Conservation (phyloP, 148 eudicot genomes). For the Amaranthus cruentus region DNA sequence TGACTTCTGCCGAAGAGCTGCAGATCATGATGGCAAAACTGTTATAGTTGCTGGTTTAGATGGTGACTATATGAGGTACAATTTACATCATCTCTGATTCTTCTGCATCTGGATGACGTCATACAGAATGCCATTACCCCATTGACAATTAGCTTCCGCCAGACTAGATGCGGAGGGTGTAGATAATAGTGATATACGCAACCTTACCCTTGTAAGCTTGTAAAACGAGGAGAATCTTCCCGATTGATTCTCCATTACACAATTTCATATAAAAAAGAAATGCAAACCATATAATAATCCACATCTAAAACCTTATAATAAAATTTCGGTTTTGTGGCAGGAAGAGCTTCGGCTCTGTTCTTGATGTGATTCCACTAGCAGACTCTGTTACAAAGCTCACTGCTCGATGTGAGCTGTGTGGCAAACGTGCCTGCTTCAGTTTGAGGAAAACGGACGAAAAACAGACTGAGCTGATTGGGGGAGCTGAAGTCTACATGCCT, state of each 20-base stretch:
- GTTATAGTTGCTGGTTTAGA: constrained; percentile 87
- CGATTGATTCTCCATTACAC: too few species aligned
- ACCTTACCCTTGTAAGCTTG: too few species aligned
- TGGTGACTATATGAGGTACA: constrained; percentile 85
- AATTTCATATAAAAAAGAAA: too few species aligned
- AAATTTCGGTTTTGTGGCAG: constrained; percentile 28
- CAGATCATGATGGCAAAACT: constrained; percentile 86
- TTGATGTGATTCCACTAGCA: constrained; percentile 83
- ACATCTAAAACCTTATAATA: too few species aligned
- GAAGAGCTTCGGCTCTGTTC: constrained; percentile 88
- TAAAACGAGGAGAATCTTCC: too few species aligned
- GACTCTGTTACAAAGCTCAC: constrained; percentile 80
- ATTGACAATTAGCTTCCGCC: too few species aligned
- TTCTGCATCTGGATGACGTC: background rate
- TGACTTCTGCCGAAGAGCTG: constrained; percentile 74
- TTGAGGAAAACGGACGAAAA: constrained; percentile 83
- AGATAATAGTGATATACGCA: too few species aligned
- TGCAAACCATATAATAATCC: too few species aligned
- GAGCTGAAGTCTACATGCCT: constrained; percentile 95
- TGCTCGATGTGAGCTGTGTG: constrained; percentile 87
- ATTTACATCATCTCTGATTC: background rate
- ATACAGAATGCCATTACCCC: too few species aligned
- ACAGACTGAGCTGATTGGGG: constrained; percentile 80
- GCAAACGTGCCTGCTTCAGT: constrained; percentile 75
- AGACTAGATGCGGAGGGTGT: too few species aligned